phyloP scores from a whole-genome alignment of 164 flowering plant species.

The Protea cynaroides region DNA sequence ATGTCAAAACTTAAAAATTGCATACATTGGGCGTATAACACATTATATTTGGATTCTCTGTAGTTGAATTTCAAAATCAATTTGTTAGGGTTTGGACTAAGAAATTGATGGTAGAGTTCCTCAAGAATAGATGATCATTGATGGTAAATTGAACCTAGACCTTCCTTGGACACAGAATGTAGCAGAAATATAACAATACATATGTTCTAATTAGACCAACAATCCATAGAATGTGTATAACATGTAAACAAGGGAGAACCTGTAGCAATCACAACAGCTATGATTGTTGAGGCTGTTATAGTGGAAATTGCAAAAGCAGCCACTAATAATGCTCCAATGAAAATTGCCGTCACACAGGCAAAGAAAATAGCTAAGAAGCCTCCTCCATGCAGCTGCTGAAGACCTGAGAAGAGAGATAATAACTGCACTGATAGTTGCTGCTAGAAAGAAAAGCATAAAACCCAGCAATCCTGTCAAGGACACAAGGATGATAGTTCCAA shows the following conservation, averaged over 20 bases:
- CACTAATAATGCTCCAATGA: conserved; percentile 56
- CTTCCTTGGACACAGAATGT: too few relatives aligned
- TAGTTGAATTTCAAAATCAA: too few relatives aligned
- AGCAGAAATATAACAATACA: too few relatives aligned
- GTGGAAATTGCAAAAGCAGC: conserved; percentile 62
- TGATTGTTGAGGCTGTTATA: conserved; percentile 46
- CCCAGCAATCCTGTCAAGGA: conserved; percentile 58
- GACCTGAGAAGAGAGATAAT: conserved; percentile 66
- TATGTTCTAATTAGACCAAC: neutral
- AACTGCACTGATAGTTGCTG: conserved; percentile 74
- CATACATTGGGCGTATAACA: too few relatives aligned
- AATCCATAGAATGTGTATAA: neutral
- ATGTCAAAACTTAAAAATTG: too few relatives aligned
- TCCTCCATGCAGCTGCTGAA: conserved; percentile 81
- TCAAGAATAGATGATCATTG: too few relatives aligned
- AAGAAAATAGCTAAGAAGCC: conserved; percentile 83
- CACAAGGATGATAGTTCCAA: conserved; percentile 54
- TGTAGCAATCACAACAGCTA: conserved; percentile 52
- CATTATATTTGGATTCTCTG: too few relatives aligned
- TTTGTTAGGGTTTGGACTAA: too few relatives aligned
- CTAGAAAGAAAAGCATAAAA: conserved; percentile 71
- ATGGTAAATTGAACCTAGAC: too few relatives aligned
- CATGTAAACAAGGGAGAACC: conserved; percentile 26
- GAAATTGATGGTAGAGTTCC: too few relatives aligned
- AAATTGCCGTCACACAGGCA: conserved; percentile 62